phyloP scores from a whole-genome alignment of 306 rosid species.

The Lablab purpureus region DNA sequence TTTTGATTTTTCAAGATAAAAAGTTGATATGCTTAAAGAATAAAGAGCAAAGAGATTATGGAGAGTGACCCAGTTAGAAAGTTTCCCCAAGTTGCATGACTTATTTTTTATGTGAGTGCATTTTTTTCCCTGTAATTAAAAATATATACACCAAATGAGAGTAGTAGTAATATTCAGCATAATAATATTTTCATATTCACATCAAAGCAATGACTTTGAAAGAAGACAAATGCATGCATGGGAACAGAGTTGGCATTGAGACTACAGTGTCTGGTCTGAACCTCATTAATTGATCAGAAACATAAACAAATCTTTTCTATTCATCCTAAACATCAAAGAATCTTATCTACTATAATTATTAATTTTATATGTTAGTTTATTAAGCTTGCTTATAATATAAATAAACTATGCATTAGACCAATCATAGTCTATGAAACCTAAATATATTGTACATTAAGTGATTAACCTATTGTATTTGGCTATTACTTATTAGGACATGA shows the following conservation, averaged over 20 bases:
- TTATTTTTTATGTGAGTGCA: not conserved
- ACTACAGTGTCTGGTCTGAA: conserved; percentile 6
- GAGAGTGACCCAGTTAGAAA: conserved; percentile 53
- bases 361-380: not conserved
- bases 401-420: conserved; percentile 9
- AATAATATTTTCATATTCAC: conserved; percentile 4
- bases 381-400: not conserved
- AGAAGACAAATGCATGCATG: conserved; percentile 33
- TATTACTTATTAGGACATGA: too few species aligned
- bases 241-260: conserved; percentile 31
- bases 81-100: conserved; percentile 41
- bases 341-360: conserved; percentile 19
- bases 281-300: conserved; percentile 42
- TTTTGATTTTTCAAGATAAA: conserved; percentile 37
- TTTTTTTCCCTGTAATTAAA: not conserved
- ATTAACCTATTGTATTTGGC: not conserved
- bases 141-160: not conserved
- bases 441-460: not conserved
- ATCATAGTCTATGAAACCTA: not conserved
- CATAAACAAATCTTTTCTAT: conserved; percentile 34
- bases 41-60: conserved; percentile 40
- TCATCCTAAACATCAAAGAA: conserved; percentile 24
- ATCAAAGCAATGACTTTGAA: conserved; percentile 46
- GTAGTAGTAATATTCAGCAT: not conserved
- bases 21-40: conserved; percentile 45